Base-by-base conservation (phyloP, 1,284 basidiomycete genomes). In the Heterobasidion parviporum region DNA sequence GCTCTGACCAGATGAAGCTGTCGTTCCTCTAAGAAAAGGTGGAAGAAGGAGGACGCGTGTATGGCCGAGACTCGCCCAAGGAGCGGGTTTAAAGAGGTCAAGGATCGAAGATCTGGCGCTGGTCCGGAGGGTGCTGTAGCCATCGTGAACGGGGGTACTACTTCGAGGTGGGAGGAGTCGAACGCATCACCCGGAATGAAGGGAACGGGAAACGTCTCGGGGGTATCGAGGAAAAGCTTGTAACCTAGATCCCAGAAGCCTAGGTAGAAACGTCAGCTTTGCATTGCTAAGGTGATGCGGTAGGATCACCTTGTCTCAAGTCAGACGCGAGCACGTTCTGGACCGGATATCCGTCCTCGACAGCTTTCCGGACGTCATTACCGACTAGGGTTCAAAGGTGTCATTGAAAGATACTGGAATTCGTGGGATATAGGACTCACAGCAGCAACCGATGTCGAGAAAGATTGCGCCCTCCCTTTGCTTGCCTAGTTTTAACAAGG, bases 171-270 rank as follows among this genome's bases (percentile, higher is more conserved):
- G 6, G 16, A 26, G 9, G 52, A 54, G 57, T 72, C 65, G 54
- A 79, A 72, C 8, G 67, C 66, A 59, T 79, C 71, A 15, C 74
- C 76, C 35, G 64, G 59, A 26, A 78, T 50, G 59, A 78, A 78
- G 0, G 67, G 62, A 2, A 68, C 72, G 6, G 72, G 73, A 61
- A 74, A 77, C 4, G 70, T 66, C 32, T 67, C 57, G 0, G 70
- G 67, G 14, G 52, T 57, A 18, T 61, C 59, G 10, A 56, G 54
- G 57, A 65, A 66, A 12, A 67, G 59, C 51, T 62, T 60, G 56
- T 54, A 16, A 9, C 52, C 52, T 15, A 54, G 9, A 20, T 46
- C 41, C 45, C 46, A 54, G 18, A 36, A 49, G n/a, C 41, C 45
- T 54, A 35, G 9, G 12, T n/a, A 41, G n/a, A 8, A 41, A 20